Base-by-base conservation (phyloP, 2,329 filamentous ascomycete species). In the Escovopsis sp. region DNA sequence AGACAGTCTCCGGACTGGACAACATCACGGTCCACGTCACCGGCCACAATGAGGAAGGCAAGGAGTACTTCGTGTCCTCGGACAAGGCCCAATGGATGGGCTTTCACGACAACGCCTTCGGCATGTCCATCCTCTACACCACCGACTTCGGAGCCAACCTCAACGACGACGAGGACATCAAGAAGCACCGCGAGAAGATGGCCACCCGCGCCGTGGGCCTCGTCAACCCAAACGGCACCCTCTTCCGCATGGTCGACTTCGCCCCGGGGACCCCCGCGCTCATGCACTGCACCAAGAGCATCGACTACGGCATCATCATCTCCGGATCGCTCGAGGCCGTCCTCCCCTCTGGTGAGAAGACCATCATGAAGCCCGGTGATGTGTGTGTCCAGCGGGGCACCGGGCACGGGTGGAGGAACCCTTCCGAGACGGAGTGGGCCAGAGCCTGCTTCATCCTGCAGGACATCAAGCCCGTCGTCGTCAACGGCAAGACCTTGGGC, bases 301-400 rank as follows among this genome's bases (percentile, higher is more conserved):
- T 76, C 3, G 72, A 76, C 49, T 75, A 69, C 45, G 72, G 70
- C 5, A 61, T 74, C 42, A 62, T 75, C 4, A 48, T 76, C 7
- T 70, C 75, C 48, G 72, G 72, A 2, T 59, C 63, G 48, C 50
- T 76, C 27, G 68, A 72, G 46, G 59, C 74, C 54, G 41, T 66
- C 5, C 53, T 76, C 9, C 71, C 72, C 44, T 64, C 65, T 13
- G 71, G 71, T 2, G 68, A 67, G 43, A 59, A 52, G 40, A 59
- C 59, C 36, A 43, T 58, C 16, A 58, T 76, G 62, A 56, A 58
- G 39, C 57, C 62, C 10, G 72, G 72, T 2, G 72, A 76, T 49
- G 56, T 74, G n/a, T 65, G 65, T 10, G 65, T 76, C 24, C 71
- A 76, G 55, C 58, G 72, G 31, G 70, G 64, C 1, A 74, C 71